Conservation (phyloP, 352 stramenopile genomes). For the Phytophthora megakarya region DNA sequence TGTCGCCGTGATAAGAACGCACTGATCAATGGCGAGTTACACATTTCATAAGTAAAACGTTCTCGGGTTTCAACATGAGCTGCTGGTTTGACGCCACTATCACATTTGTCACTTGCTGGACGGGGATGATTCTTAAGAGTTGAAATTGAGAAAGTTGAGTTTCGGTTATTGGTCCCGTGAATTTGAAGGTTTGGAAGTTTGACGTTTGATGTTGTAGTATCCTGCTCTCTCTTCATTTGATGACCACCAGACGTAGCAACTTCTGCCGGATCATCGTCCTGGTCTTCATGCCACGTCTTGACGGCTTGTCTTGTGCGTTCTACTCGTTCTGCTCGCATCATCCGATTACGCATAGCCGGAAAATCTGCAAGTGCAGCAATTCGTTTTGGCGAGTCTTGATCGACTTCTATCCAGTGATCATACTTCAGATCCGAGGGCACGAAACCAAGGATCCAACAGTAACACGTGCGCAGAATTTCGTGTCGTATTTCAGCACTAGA, state of each 20-base stretch:
- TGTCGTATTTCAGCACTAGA: conserved; percentile 36
- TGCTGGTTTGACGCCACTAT: not conserved
- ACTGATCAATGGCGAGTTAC: conserved; percentile 66
- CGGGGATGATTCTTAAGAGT: conserved; percentile 1
- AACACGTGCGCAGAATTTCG: conserved; percentile 55
- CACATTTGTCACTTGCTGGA: not conserved
- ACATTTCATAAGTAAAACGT: conserved; percentile 63
- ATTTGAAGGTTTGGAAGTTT: conserved; percentile 22
- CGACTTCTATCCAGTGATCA: conserved; percentile 61
- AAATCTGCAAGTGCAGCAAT: conserved; percentile 67
- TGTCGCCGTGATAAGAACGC: conserved; percentile 60
- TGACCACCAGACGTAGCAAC: not conserved
- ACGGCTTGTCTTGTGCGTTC: conserved; percentile 64
- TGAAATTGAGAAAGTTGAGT: conserved; percentile 31
- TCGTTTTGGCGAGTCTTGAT: conserved; percentile 60
- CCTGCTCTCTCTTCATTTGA: conserved; percentile 2
- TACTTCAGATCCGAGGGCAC: conserved; percentile 51
- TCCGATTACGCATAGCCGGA: conserved; percentile 69
- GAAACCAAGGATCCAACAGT: conserved; percentile 71
- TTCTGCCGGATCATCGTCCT: conserved; percentile 27
- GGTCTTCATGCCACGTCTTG: conserved; percentile 49
- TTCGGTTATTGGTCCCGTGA: conserved; percentile 15
- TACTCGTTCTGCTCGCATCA: conserved; percentile 63
- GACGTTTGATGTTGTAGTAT: not conserved
- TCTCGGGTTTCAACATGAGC: conserved; percentile 51